Evolutionary conservation across 1,284 basidiomycete species (phyloP), one percentile per base, ranked within the genome.

Genomic region (Singerocomus rubriflavus): DNA sequence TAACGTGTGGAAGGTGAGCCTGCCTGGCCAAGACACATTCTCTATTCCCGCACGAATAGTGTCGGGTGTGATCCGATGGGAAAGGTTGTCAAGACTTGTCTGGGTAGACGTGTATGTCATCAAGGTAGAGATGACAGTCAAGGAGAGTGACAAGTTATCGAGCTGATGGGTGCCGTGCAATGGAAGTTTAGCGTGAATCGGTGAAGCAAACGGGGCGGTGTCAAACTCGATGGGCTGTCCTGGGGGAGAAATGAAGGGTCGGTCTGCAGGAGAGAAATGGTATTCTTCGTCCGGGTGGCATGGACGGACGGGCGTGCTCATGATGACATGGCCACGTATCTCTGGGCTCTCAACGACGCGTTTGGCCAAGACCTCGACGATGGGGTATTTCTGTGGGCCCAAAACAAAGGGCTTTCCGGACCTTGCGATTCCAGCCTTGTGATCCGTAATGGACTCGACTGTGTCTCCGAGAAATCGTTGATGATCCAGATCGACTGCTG

Each of bases 401-500:
- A 98, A 62, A 13, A 98, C 74, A 52, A 96, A 85, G 0, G 91
- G 79, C 43, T 78, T 84, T 1, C 78, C 81, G 2, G 62, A 60
- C 46, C 91, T 80, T 12, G 85, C 82, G 48, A 99, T 98, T 2
- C 83, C 84, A 0, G 88, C 85, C 67, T 99, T 99, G 64, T 97
- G 89, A 34, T 68, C 70, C 0, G 94, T 81, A 54, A 99, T 98
- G 26, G 78, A 81, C 5, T 72, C 74, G 6, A 94, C 71, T 0
- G 91, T 88, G 48, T 79, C 68, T 0, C 96, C 97, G 5, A 99
- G 76, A 62, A 97, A 91, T 6, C 81, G 80, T 57, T 96, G 92
- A 69, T 99, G 96, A 69, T 99, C 97, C 35, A 97, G 73, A 63
- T 93, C 94, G 32, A 99, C 90, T 2, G 86, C 74, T 0, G 93